Conservation (phyloP, 306 rosid species). For the Trichosanthes truncata region DNA sequence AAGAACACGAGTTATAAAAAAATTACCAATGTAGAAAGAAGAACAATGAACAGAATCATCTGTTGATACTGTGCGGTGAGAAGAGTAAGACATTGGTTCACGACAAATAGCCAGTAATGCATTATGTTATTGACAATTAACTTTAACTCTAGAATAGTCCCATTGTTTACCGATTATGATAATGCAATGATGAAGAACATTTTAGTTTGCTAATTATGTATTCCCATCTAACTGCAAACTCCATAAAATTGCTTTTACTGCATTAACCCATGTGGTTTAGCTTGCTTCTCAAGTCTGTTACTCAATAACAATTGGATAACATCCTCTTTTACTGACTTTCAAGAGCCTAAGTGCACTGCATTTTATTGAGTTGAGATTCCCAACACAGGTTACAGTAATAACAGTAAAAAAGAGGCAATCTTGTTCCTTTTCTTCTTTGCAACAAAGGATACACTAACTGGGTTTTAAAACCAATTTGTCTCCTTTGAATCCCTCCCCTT, state of each 20-base stretch:
- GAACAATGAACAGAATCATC: neutral
- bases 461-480: neutral
- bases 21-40: neutral
- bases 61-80: neutral
- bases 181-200: neutral
- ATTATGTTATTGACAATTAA: neutral
- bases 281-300: neutral
- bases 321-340: neutral
- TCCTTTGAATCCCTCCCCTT: neutral
- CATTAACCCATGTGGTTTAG: neutral
- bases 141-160: neutral
- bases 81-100: neutral
- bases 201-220: neutral
- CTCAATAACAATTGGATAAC: neutral
- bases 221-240: neutral
- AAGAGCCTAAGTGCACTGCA: neutral
- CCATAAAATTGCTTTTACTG: neutral
- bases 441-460: neutral
- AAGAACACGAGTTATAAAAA: neutral
- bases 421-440: neutral
- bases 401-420: neutral
- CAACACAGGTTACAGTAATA: neutral
- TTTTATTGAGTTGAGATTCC: neutral
- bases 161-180: neutral
- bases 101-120: neutral